Evolutionary conservation across 2,329 filamentous ascomycete genomes (phyloP), one percentile per base, ranked within the genome.

Genomic region (Cercospora sp.): DNA sequence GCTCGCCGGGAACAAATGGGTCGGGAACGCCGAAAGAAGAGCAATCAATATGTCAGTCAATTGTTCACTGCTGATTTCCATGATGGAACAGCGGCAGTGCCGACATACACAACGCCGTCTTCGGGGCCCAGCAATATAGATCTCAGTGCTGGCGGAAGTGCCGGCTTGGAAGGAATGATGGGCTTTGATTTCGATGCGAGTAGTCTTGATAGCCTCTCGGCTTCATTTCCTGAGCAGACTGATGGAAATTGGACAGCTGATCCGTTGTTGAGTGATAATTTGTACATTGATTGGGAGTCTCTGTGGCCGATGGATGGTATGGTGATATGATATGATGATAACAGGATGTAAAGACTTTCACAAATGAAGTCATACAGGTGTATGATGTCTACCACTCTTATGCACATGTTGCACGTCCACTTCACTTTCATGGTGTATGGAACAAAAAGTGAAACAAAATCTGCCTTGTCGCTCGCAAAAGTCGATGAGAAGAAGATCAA

Each of bases 51-150:
- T 18, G 70, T 73, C 33, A 68, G 65, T 12, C 71, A 72, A 36
- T 68, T 73, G 9, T 73, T 73, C 60, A 72, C 71, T 2, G 69
- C 71, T 5, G 65, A 69, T n/a, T 70, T 72, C 36, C 63, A 71
- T 9, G 65, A 70, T 60, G 59, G 64, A 28, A 60, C 51, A 28
- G 39, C 67, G n/a, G 30, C 63, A 4, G 57, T 26, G 18, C 57
- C 66, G 13, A 26, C 65, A 5, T 67, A 63, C 26, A 60, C 65
- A 20, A 64, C 66, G 1, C 66, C 66, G 3, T 57, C 57, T 45
- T 68, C 63, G 18, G 62, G 62, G 1, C 57, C 39, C 48, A 59
- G 63, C n/a, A 59, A 63, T 31, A 20, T 63, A 6, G 63, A 63
- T 23, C 23, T 45, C 13, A 63, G 51, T 60, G 26, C 58, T 18